Evolutionary conservation across 2,329 filamentous ascomycete species (phyloP), one percentile per base, ranked within the genome.

Genomic region (Fusarium equiseti): DNA sequence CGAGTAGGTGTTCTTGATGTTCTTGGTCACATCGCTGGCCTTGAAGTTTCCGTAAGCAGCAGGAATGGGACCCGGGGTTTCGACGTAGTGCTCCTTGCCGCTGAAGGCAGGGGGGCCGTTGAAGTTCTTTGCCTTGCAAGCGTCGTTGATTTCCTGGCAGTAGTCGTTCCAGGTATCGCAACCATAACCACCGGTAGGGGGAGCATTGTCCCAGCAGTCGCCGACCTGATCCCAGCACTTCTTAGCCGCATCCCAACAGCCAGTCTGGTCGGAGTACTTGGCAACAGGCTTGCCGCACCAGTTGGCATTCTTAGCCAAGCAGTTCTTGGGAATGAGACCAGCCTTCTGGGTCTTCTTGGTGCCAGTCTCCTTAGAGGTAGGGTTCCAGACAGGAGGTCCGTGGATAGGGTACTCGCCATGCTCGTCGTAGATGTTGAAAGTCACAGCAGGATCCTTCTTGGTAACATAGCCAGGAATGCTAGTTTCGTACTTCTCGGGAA

Each of bases 241-340:
- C 40, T 82, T 78, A 13, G 84, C 83, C 5, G 84, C 81, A 60
- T 82, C 83, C 88, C 89, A 92, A 83, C 91, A 93, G 16, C 85
- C 85, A 3, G 76, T 76, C 75, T 89, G 83, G 46, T 82, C 81
- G 7, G 80, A 81, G 80, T 91, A 93, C 11, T 79, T 73, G 1
- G 86, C 77, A 2, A 93, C 83, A 75, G 92, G 86, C 63, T 85
- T 82, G 54, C 86, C 90, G 79, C 90, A 92, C 91, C 91, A 94
- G 81, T 94, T 93, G 63, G 83, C 91, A 76, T 92, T 92, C 75
- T 89, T 88, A 64, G 90, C 75, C 40, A 92, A 81, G 75, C 88
- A 91, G 72, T 83, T 80, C 3, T 75, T 58, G 0, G 90, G 90
- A 55, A 88, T 81, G 15, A 84, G 78, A 15, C 89, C 89, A 43